Evolutionary conservation across 306 rosid genomes (phyloP), one percentile per base, ranked within the genome.

Genomic region (Begonia fuchsioides): DNA sequence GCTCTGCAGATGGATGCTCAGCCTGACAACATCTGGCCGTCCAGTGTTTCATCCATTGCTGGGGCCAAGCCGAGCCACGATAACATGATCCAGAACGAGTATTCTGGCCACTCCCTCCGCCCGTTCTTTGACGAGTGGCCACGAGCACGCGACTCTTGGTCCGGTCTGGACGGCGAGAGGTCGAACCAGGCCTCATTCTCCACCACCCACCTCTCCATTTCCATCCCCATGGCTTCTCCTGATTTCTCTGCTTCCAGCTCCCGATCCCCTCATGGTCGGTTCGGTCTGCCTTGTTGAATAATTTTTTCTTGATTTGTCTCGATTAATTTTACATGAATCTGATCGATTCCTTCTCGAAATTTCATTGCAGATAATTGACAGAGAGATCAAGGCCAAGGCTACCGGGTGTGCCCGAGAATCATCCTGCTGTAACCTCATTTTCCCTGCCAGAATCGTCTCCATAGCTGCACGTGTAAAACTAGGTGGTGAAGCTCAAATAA

Each of bases 111-210:
- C 52, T 66, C 76, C 11, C 76, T 71, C 44, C 72, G 67, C 47
- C 76, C 76, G 17, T 66, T 71, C 52, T 71, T 71, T 38, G 76
- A 66, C 9, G 72, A 71, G 57, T 66, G 76, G 76, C 76, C 76
- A 10, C 66, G 61, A 66, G 49, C 68, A 50, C 32, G 72, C 57
- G 72, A 71, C 35, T 66, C 76, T 12, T 71, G 76, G 76, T 66
- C 72, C 11, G 72, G 65, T 61, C 76, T 66, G n/a, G 76, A 71
- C 15, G 76, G 61, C 0, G 72, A 71, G 46, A 44, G 76, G 44
- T 57, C 76, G 47, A 71, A 71, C 50, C 76, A 66, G 47, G 57
- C 72, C 50, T 66, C 76, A 11, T 71, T 61, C 68, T 71, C 76
- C 48, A 56, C 72, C 32, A 71, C 76, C 38, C 76, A 71, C 62